Evolutionary conservation across 768 basidiomycete genomes (phyloP).

Genomic region (Boletus eberwhitei): DNA sequence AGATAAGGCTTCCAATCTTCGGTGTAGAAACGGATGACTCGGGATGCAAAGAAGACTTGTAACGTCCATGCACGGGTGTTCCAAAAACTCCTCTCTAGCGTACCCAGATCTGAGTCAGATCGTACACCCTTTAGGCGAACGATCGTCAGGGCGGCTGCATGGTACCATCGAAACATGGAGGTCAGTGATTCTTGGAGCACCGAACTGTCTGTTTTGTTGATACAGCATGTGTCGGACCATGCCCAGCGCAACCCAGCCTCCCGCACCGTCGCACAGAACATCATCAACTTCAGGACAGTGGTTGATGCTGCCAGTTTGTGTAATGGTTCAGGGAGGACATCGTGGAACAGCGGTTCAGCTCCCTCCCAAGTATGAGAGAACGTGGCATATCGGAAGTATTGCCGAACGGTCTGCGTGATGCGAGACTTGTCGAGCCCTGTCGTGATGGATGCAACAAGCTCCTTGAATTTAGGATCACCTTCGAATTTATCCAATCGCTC

Average conservation of each 20-base stretch:
- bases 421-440: neutral
- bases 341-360: neutral
- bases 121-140: neutral
- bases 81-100: neutral
- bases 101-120: neutral
- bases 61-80: neutral
- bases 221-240: constrained; percentile 15
- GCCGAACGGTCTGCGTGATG: neutral
- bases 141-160: neutral
- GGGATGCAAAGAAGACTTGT: neutral
- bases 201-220: constrained; percentile 6
- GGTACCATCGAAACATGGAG: neutral
- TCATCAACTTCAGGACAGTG: neutral
- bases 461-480: neutral
- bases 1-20: neutral
- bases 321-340: neutral
- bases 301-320: neutral
- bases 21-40: neutral
- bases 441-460: neutral
- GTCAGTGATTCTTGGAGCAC: neutral
- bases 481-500: neutral
- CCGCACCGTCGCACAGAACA: neutral
- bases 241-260: constrained; percentile 4
- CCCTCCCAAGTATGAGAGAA: constrained; percentile 9
- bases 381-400: constrained; percentile 2